Evolutionary conservation across 768 basidiomycete species (phyloP).

Genomic region (Mrakia gelida): DNA sequence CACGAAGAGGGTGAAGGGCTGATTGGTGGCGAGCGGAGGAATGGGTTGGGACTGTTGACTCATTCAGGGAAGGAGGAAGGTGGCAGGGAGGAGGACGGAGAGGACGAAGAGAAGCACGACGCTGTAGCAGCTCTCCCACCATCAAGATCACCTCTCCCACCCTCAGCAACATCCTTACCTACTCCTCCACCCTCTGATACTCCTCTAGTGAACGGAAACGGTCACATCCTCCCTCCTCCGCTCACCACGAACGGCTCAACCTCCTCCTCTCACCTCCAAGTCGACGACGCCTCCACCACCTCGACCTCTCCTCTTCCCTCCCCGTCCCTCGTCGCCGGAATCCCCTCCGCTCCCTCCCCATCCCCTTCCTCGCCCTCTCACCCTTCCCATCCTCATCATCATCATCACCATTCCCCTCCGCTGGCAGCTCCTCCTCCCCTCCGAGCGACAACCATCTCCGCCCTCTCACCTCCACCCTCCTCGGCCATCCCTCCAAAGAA

Average conservation of each 20-base stretch:
- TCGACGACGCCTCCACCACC: not conserved
- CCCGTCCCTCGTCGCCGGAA: not conserved
- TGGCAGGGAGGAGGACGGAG: not conserved
- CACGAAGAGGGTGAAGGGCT: not conserved
- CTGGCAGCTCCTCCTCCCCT: constrained; percentile 22
- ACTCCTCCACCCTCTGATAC: no score
- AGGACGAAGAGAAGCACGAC: not conserved
- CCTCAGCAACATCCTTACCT: not conserved
- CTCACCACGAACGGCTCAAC: not conserved
- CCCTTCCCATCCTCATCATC: not conserved
- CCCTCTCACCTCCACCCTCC: not conserved
- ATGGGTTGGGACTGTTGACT: not conserved
- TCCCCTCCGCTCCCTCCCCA: not conserved
- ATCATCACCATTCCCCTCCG: constrained; percentile 26
- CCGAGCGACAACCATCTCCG: constrained; percentile 23
- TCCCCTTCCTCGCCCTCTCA: not conserved
- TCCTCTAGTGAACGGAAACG: constrained; percentile 2
- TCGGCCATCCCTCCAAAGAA: not conserved
- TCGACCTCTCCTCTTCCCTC: not conserved
- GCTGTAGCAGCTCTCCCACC: not conserved
- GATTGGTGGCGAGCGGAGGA: not conserved
- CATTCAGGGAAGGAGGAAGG: not conserved
- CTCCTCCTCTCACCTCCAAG: not conserved
- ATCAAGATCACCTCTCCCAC: not conserved
- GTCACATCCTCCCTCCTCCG: not conserved